Percentiles rank a stretch among this genome's conserved stretches.
Evolutionary conservation across 768 basidiomycete genomes (phyloP).

Genomic region (Asterophora parasitica): DNA sequence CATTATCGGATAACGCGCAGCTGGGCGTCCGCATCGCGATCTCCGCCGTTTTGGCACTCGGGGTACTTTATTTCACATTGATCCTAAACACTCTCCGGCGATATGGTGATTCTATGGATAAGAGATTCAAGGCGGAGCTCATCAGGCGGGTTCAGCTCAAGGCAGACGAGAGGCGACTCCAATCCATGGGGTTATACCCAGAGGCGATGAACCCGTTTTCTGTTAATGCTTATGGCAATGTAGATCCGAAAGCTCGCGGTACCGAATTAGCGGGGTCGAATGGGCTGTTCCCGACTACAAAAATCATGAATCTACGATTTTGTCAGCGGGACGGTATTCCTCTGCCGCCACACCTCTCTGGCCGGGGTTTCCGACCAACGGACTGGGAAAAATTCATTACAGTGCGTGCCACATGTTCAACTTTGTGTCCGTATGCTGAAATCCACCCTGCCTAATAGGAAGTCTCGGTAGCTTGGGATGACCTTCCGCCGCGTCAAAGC

Average conservation of each 20-base stretch:
- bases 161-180: no score
- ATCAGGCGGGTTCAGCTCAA: no score
- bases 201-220: no score
- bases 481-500: background rate
- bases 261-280: no score
- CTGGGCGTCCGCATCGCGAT: constrained; percentile 53
- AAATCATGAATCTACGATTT: constrained; percentile 21
- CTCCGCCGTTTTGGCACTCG: constrained; percentile 49
- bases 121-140: constrained; percentile 19
- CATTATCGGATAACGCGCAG: constrained; percentile 24
- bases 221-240: no score
- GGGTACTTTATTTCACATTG: constrained; percentile 47
- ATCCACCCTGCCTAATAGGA: constrained; percentile 14
- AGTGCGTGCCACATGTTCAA: constrained; percentile 8
- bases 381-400: constrained; percentile 19
- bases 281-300: constrained; percentile 1
- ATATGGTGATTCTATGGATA: constrained; percentile 38
- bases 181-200: no score
- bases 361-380: constrained; percentile 9
- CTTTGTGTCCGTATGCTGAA: background rate
- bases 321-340: constrained; percentile 1
- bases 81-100: constrained; percentile 47
- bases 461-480: constrained; percentile 14
- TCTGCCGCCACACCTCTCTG: constrained; percentile 12
- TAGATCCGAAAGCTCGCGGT: no score